phyloP scores from a whole-genome alignment of 495 filamentous ascomycete species.

The Neurospora sp. region DNA sequence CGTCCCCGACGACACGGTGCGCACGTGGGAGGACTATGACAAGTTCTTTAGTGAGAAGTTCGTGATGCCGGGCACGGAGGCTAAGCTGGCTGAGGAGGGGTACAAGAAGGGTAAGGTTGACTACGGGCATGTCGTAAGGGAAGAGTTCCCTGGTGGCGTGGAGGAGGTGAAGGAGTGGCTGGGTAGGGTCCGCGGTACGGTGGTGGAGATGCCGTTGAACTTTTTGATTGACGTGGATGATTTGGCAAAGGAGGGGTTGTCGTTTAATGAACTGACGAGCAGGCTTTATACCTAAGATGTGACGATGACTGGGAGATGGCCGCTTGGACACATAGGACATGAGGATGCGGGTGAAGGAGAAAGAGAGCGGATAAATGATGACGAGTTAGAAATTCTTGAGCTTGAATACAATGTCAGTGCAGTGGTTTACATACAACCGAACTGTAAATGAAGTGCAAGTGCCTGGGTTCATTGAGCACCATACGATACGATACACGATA shows the following conservation, averaged over 20 bases:
- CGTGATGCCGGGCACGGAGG: slow-evolving; percentile 40
- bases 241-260: slow-evolving; percentile 75
- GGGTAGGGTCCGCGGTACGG: slow-evolving; percentile 59
- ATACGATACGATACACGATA: no score
- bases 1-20: slow-evolving; percentile 71
- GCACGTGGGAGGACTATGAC: slow-evolving; percentile 80
- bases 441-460: no score
- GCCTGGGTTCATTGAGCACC: no score
- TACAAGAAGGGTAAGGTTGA: slow-evolving; percentile 36
- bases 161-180: slow-evolving; percentile 75
- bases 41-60: slow-evolving; percentile 66
- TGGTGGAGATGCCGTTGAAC: slow-evolving; percentile 88
- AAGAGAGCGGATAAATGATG: not conserved
- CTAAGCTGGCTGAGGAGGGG: slow-evolving; percentile 15
- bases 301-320: not conserved
- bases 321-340: not conserved
- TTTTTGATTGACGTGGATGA: slow-evolving; percentile 79
- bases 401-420: not conserved
- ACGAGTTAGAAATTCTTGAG: not conserved
- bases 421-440: not conserved
- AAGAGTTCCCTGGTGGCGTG: slow-evolving; percentile 61
- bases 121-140: slow-evolving; percentile 80
- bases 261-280: slow-evolving; percentile 71
- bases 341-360: not conserved
- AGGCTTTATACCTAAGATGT: slow-evolving; percentile 67